Evolutionary conservation across 352 stramenopile genomes (phyloP).

Genomic region (Pythium chondricola): DNA sequence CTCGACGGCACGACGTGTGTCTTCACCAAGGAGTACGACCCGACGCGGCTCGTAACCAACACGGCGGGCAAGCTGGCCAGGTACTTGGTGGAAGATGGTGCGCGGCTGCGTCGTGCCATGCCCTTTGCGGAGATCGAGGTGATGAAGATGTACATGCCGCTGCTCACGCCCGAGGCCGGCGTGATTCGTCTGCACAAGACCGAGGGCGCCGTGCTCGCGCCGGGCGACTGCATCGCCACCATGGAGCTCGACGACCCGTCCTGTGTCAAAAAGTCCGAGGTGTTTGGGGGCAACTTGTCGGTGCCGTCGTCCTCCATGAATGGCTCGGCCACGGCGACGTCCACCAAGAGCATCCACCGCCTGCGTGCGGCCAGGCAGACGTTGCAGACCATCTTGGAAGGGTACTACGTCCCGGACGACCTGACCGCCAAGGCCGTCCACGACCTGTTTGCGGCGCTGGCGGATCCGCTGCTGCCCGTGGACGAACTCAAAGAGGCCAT

Average conservation of each 20-base stretch:
- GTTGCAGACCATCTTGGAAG: conserved; percentile 92
- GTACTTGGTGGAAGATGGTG: conserved; percentile 96
- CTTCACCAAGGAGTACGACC: conserved; percentile 99
- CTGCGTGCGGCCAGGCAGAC: conserved; percentile 67
- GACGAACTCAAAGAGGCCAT: conserved; percentile 97
- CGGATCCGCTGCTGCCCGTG: conserved; percentile 71
- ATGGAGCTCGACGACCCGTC: conserved; percentile 98
- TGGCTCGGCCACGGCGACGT: conserved; percentile 23
- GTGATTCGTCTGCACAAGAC: conserved; percentile 94
- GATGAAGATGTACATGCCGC: conserved; percentile 99
- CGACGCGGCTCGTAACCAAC: conserved; percentile 95
- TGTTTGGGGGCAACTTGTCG: conserved; percentile 87
- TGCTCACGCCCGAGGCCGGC: conserved; percentile 96
- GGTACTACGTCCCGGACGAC: conserved; percentile 87
- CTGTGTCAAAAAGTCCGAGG: conserved; percentile 91
- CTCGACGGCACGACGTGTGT: conserved; percentile 95
- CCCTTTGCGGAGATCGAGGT: conserved; percentile 91
- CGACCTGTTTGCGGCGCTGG: conserved; percentile 76
- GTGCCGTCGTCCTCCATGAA: conserved; percentile 24
- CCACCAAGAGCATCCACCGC: conserved; percentile 60
- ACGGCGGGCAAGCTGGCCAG: conserved; percentile 99
- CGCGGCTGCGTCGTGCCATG: conserved; percentile 80
- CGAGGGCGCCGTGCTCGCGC: conserved; percentile 93
- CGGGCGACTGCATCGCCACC: conserved; percentile 96
- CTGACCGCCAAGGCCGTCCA: conserved; percentile 82